Evolutionary conservation across 2,329 filamentous ascomycete species (phyloP), one percentile per base, ranked within the genome.

Genomic region (Alternaria ventricosa): DNA sequence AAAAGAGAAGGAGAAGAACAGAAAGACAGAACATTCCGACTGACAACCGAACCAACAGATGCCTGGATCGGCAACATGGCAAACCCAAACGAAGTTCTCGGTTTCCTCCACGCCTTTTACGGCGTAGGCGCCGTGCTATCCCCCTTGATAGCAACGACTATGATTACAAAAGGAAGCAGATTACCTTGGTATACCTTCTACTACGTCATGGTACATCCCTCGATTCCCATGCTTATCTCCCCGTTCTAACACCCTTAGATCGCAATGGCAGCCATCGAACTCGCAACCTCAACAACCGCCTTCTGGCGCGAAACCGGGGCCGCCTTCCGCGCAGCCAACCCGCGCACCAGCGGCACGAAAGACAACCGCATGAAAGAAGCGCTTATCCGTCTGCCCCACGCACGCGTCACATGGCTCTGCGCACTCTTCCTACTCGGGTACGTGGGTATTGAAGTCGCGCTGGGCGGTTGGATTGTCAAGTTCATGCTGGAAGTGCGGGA

Each of bases 381-480:
- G 0, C 78, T 89, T n/a, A 73, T 80, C 43, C 79, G 75, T 13
- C 67, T 75, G 28, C 83, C 83, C 1, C 75, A 80, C 36, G 83
- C 84, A 3, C 79, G 84, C n/a, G 84, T 92, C 4, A 90, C 90
- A 4, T 94, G 92, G 91, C 82, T 93, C n/a, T 84, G 88, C 46
- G 86, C 92, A 3, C 64, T 91, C 2, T 96, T 96, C 76, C 82
- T 96, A 13, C 85, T 96, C 5, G 88, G 88, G 9, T 96, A 96
- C 72, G 90, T 95, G 1, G 93, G 93, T 5, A 86, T 88, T 6
- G 93, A 97, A 79, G 90, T 93, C 63, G 88, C 88, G 1, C 82
- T 94, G 3, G 90, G 90, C 20, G 92, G 92, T 15, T 96, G 92
- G 92, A 90, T 96, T 66, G 90, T 93, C 53, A 90, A 90, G 1